Percentiles rank a stretch among this genome's conserved stretches.
Conservation (phyloP, 352 stramenopile species). For the Globisporangium takayamanum region DNA sequence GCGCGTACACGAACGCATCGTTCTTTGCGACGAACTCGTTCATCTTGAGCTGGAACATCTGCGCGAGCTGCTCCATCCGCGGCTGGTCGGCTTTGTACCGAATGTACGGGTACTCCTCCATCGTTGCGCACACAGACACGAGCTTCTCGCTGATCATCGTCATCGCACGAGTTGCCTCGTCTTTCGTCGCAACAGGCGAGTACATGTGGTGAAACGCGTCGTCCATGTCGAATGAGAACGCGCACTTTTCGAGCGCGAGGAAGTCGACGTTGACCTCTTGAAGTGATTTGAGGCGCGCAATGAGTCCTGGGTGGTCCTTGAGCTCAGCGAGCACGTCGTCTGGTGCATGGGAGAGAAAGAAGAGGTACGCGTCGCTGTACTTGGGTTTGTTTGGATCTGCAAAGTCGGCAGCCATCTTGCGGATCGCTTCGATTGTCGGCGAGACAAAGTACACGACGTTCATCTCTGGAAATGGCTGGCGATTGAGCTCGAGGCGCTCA, state of each 20-base stretch:
- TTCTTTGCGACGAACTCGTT: constrained; percentile 93
- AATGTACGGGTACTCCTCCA: constrained; percentile 97
- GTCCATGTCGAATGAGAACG: constrained; percentile 93
- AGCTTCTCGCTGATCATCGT: constrained; percentile 86
- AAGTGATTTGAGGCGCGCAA: constrained; percentile 81
- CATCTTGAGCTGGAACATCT: constrained; percentile 93
- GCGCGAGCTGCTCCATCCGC: constrained; percentile 85
- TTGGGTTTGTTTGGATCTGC: constrained; percentile 70
- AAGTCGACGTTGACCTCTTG: constrained; percentile 97
- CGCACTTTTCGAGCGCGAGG: constrained; percentile 89
- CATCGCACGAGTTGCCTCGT: constrained; percentile 35
- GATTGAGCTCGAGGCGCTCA: constrained; percentile 92
- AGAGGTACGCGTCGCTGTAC: constrained; percentile 92
- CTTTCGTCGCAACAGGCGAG: constrained; percentile 43
- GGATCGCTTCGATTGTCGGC: constrained; percentile 81
- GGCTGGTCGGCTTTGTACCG: constrained; percentile 82
- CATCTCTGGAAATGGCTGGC: constrained; percentile 96
- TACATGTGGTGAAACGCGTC: constrained; percentile 75
- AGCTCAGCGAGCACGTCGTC: constrained; percentile 81
- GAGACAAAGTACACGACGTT: constrained; percentile 94
- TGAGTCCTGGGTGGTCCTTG: constrained; percentile 74
- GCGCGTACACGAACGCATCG: constrained; percentile 86
- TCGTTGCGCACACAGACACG: constrained; percentile 93
- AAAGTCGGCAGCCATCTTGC: constrained; percentile 85
- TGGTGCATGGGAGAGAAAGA: constrained; percentile 87